Conservation (phyloP, 176 grass and related monocot genomes). For the Eragrostis curvula region DNA sequence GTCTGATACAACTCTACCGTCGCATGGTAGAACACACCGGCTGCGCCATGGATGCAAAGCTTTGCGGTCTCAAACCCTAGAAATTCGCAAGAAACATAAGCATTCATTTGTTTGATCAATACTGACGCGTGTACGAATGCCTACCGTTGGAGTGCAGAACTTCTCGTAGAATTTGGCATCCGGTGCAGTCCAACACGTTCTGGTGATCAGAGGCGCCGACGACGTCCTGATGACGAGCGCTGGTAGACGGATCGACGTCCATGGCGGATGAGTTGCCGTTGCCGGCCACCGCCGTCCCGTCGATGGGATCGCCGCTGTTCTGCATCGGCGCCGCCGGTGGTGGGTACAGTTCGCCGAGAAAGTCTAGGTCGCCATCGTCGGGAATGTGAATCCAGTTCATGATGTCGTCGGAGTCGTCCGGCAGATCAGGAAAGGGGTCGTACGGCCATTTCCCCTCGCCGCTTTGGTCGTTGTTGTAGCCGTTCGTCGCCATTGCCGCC, state of each 20-base stretch:
- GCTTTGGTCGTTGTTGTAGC: background rate
- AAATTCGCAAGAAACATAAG: background rate
- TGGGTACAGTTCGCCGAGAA: background rate
- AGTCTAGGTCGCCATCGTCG: too few relatives aligned
- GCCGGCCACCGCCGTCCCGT: background rate
- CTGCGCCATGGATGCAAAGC: constrained; percentile 49
- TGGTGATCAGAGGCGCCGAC: background rate
- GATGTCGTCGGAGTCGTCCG: background rate
- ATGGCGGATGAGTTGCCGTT: too few relatives aligned
- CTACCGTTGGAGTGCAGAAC: constrained; percentile 60
- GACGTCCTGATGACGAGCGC: background rate
- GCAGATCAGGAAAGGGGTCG: background rate
- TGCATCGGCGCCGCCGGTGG: background rate
- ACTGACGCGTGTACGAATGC: too few relatives aligned
- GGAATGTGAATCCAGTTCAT: constrained; percentile 14
- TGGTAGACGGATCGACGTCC: background rate
- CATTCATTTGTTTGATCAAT: too few relatives aligned
- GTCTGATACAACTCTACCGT: constrained; percentile 30
- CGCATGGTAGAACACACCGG: constrained; percentile 58
- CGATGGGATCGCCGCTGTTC: background rate
- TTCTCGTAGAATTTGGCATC: constrained; percentile 60
- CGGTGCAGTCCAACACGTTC: constrained; percentile 43
- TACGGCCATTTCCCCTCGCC: background rate
- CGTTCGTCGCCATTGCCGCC: background rate
- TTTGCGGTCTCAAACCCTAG: constrained; percentile 37